These are phyloP conservation scores for Agaricus subrufescens DNA, from an alignment of 768 basidiomycete species.

Conservation along the genomic window DNA sequence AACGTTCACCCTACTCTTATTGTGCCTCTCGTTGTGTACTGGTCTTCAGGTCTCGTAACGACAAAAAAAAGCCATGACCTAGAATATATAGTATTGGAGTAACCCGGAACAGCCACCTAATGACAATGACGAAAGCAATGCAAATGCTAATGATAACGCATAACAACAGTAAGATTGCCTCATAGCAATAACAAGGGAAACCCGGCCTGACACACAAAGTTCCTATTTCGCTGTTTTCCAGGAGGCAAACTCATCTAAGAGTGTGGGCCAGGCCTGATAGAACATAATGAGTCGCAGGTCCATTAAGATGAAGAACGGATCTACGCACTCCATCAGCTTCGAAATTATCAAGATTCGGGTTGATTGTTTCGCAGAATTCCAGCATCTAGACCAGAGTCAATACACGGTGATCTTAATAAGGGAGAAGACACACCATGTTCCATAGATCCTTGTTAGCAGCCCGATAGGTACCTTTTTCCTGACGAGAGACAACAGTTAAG, in stretches of 20 bases:
- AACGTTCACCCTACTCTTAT: too few species aligned
- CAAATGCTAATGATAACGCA: background rate
- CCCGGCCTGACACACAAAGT: background rate
- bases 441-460: constrained; percentile 83
- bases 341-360: constrained; percentile 58
- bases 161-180: background rate
- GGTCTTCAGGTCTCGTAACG: too few species aligned
- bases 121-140: too few species aligned
- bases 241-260: constrained; percentile 21
- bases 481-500: constrained; percentile 11
- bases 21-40: too few species aligned
- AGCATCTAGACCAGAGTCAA: constrained; percentile 45
- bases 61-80: too few species aligned
- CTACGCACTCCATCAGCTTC: constrained; percentile 66
- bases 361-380: constrained; percentile 68
- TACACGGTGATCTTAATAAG: background rate
- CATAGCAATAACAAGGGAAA: background rate
- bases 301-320: background rate
- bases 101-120: too few species aligned
- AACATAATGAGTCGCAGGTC: background rate
- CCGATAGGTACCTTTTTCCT: constrained; percentile 60
- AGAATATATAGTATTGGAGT: too few species aligned
- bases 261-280: constrained; percentile 73
- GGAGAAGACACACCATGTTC: constrained; percentile 57
- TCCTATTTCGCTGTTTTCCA: background rate